phyloP scores from a whole-genome alignment of 2,329 filamentous ascomycete species.

The Diaporthe velutina region DNA sequence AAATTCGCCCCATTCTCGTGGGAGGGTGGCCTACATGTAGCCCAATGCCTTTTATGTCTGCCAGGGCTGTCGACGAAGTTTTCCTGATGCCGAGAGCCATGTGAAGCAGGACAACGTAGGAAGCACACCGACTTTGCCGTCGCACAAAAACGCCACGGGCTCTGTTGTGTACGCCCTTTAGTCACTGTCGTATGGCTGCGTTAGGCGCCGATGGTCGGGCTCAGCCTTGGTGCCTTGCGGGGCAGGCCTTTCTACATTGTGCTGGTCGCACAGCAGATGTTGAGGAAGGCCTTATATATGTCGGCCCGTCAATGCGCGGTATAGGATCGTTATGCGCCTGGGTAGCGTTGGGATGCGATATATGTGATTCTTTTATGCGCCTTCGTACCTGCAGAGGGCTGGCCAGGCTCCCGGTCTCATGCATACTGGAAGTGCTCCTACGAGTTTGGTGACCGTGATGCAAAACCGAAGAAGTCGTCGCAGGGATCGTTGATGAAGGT shows the following conservation, averaged over 20 bases:
- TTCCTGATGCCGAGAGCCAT: neutral
- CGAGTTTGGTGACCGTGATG: neutral
- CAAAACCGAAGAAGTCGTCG: neutral
- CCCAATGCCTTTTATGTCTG: neutral
- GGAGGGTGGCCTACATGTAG: neutral
- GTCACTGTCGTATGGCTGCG: neutral
- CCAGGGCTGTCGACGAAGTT: neutral
- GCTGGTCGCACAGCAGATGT: slow-evolving; percentile 29
- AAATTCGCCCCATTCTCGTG: neutral
- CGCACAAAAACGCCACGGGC: neutral
- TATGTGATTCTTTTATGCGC: neutral
- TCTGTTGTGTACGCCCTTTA: neutral
- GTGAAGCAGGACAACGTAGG: neutral
- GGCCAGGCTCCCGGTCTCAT: neutral
- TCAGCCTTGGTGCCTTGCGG: slow-evolving; percentile 17
- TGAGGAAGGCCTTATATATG: neutral
- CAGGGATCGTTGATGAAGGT: neutral
- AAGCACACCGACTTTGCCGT: slow-evolving; percentile 24
- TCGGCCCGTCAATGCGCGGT: neutral
- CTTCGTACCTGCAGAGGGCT: neutral
- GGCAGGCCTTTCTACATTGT: neutral
- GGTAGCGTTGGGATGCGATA: neutral
- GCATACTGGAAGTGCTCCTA: neutral
- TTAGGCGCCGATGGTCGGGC: slow-evolving; percentile 1
- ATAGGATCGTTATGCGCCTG: neutral